Evolutionary conservation across 2,329 filamentous ascomycete species (phyloP).

Genomic region (Xenoacremonium recifei): DNA sequence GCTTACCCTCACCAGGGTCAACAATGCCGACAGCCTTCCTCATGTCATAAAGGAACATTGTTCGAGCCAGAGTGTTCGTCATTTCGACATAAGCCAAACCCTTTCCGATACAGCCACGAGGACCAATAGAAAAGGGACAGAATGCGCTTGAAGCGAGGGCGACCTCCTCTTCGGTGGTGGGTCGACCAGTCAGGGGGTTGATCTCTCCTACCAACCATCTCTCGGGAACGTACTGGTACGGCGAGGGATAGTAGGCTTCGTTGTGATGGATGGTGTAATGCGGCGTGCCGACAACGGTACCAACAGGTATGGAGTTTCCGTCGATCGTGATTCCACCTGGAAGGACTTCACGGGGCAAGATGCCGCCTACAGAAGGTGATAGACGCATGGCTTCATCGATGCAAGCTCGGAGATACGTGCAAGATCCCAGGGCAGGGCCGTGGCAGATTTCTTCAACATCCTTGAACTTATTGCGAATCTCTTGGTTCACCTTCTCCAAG

Average conservation of each 20-base stretch:
- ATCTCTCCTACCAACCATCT: constrained; percentile 58
- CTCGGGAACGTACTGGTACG: constrained; percentile 61
- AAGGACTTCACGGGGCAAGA: constrained; percentile 59
- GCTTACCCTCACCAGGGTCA: constrained; percentile 53
- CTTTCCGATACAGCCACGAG: constrained; percentile 72
- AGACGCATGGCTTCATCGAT: constrained; percentile 66
- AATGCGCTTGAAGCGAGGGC: constrained; percentile 64
- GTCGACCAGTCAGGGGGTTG: constrained; percentile 34
- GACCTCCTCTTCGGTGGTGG: constrained; percentile 50
- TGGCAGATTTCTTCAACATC: constrained; percentile 55
- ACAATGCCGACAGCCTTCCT: constrained; percentile 46
- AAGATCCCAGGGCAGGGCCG: constrained; percentile 47
- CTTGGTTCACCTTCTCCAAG: constrained; percentile 45
- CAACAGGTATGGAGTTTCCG: constrained; percentile 52
- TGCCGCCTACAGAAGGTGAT: constrained; percentile 58
- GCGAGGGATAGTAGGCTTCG: constrained; percentile 57
- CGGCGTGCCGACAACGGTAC: constrained; percentile 62
- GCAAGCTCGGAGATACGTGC: constrained; percentile 61
- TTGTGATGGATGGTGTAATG: constrained; percentile 71
- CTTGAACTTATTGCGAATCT: constrained; percentile 52
- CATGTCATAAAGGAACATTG: constrained; percentile 62
- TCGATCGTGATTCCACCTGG: constrained; percentile 54
- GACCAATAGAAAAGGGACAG: constrained; percentile 71
- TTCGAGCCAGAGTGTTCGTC: constrained; percentile 59
- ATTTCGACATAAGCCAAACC: constrained; percentile 67